phyloP scores from a whole-genome alignment of 2,329 filamentous ascomycete species.

The Ophiocordyceps sinensis region DNA sequence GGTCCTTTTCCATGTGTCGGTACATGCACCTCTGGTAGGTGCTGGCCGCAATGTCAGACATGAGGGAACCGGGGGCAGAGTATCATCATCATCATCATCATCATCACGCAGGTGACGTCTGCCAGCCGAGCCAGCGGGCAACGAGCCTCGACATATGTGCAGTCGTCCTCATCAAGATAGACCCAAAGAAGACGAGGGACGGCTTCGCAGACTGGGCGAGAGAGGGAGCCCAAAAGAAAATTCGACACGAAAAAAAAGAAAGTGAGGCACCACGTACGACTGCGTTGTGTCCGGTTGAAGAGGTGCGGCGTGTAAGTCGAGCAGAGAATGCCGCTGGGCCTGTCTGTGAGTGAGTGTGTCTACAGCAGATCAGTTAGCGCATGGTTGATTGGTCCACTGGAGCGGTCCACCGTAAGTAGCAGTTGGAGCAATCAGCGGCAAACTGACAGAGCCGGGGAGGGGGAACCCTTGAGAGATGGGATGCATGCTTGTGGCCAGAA shows the following conservation, averaged over 20 bases:
- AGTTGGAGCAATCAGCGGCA: too few species aligned
- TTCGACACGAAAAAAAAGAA: too few species aligned
- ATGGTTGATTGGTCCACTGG: not conserved
- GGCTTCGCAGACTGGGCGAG: too few species aligned
- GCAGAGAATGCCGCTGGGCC: too few species aligned
- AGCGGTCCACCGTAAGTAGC: too few species aligned
- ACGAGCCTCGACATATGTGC: not conserved
- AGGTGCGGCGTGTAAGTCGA: too few species aligned
- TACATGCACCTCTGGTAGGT: not conserved
- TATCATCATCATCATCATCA: not conserved
- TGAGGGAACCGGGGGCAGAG: not conserved
- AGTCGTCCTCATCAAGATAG: not conserved
- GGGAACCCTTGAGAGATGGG: not conserved
- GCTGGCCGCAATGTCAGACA: slow-evolving; percentile 1
- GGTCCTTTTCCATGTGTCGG: not conserved
- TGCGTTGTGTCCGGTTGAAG: too few species aligned
- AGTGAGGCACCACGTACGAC: too few species aligned
- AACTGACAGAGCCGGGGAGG: not conserved
- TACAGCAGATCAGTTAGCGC: slow-evolving; percentile 1
- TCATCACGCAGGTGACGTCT: not conserved
- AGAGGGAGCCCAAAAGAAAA: too few species aligned
- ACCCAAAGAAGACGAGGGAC: too few species aligned
- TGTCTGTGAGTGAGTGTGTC: not conserved
- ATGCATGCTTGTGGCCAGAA: not conserved
- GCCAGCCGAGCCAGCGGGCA: not conserved